These are phyloP conservation scores for Pyrenophora seminiperda DNA, from an alignment of 2,329 filamentous ascomycete species.

Conservation along the genomic window DNA sequence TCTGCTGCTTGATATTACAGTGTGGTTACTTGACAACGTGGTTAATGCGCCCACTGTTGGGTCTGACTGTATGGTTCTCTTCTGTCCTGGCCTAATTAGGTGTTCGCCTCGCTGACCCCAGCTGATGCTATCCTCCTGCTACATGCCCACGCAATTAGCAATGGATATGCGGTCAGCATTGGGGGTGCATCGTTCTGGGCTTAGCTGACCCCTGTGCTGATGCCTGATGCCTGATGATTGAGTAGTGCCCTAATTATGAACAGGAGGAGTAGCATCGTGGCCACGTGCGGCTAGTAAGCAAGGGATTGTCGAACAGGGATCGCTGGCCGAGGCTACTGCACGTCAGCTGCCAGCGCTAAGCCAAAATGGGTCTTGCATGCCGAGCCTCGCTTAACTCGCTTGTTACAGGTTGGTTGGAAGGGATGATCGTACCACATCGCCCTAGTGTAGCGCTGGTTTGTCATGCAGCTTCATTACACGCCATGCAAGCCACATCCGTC, in stretches of 20 bases:
- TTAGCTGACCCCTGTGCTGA: neutral
- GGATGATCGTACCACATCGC: neutral
- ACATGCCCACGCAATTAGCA: neutral
- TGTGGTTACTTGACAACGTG: neutral
- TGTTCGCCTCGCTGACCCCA: neutral
- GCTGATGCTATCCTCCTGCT: neutral
- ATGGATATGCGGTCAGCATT: neutral
- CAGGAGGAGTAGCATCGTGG: neutral
- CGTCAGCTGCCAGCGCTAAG: neutral
- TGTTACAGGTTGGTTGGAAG: neutral
- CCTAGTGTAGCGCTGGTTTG: constrained; percentile 1
- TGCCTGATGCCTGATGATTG: no score
- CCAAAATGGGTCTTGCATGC: neutral
- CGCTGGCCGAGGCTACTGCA: neutral
- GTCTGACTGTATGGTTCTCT: constrained; percentile 1
- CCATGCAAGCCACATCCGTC: constrained; percentile 9
- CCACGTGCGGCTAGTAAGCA: neutral
- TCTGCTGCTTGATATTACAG: neutral
- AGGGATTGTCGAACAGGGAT: neutral
- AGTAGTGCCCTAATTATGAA: neutral
- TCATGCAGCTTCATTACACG: constrained; percentile 4
- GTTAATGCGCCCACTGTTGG: neutral
- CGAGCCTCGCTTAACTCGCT: neutral
- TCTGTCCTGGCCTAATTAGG: neutral
- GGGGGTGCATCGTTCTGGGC: neutral